phyloP scores from a whole-genome alignment of 108 stramenopile genomes.

The Pseudonitzschia pungens region DNA sequence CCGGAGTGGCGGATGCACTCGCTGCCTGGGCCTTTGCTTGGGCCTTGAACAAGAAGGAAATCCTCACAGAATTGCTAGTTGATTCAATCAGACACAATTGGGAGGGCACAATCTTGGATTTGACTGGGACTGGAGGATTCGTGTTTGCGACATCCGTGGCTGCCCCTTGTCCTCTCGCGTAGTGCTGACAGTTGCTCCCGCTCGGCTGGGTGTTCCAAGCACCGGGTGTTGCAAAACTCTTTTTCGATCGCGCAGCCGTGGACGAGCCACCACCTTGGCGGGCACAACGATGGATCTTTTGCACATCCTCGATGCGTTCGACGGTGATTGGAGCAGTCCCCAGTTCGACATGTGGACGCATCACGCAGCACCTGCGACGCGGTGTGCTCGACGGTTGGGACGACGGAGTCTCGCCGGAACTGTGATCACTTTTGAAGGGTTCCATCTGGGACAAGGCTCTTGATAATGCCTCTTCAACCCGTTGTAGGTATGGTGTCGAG shows the following conservation, averaged over 20 bases:
- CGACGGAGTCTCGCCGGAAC: not conserved
- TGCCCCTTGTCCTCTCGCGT: not conserved
- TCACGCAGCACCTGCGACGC: not conserved
- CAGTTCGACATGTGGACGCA: conserved; percentile 4
- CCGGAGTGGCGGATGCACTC: not conserved
- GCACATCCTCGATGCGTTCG: conserved; percentile 9
- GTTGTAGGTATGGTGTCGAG: not conserved
- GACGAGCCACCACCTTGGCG: not conserved
- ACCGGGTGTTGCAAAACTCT: not conserved
- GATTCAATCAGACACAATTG: conserved; percentile 25
- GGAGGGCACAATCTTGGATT: not conserved
- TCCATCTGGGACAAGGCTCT: conserved; percentile 4
- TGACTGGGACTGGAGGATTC: not conserved
- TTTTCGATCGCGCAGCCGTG: no score
- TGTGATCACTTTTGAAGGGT: not conserved
- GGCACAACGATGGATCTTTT: not conserved
- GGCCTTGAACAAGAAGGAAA: conserved; percentile 27
- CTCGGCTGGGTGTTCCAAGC: no score
- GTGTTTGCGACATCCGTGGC: not conserved
- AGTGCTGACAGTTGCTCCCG: not conserved
- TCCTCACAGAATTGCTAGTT: conserved; percentile 23
- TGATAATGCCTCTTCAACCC: not conserved
- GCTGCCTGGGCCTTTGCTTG: conserved; percentile 3
- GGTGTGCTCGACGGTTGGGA: no score
- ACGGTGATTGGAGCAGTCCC: not conserved